Base-by-base conservation (phyloP, 2,329 filamentous ascomycete species). In the Daldinia eschscholtzii region DNA sequence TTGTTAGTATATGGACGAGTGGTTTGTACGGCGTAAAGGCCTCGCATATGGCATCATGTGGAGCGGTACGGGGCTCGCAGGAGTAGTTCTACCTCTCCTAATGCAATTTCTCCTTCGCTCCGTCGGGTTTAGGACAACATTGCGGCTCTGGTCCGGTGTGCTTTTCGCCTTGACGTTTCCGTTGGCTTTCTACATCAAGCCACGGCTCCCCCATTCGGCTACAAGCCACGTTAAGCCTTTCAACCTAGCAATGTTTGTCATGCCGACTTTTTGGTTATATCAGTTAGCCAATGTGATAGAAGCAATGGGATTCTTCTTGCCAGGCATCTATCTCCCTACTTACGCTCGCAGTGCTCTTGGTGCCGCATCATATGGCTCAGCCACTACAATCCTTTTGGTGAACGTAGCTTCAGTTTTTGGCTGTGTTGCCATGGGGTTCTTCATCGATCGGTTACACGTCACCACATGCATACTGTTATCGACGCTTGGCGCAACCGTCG, bases 11-110 rank as follows among this genome's bases (percentile, higher is more conserved):
- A 80, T 90, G 70, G 86, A 90, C 67, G 86, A 90, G 75, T 91
- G 88, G 87, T 91, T 90, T 75, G 81, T 87, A 23, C 81, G 80
- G 46, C 83, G 84, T 48, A 88, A 88, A 57, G 87, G 88, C 0
- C 78, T 90, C 37, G 88, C 88, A 1, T 88, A 87, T 72, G 89
- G 89, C n/a, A 83, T 89, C 57, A 88, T 91, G 83, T 89, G 86
- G 84, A 85, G 83, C 10, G 83, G 85, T 2, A 85, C 85, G 0
- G 84, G 86, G 0, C 75, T 86, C 6, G 83, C 83, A 0, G 87
- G 86, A 42, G 82, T 87, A 39, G 74, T 83, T 0, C 74, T 88
- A 5, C 86, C 86, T 13, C 81, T 89, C 46, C 70, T 89, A 2
- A 80, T 90, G 44, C 82, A 87, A 59, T 77, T 76, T 50, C 79